Percentiles rank a stretch among this genome's conserved stretches.
Conservation (phyloP, 2,329 filamentous ascomycete species). For the Rosellinia necatrix region DNA sequence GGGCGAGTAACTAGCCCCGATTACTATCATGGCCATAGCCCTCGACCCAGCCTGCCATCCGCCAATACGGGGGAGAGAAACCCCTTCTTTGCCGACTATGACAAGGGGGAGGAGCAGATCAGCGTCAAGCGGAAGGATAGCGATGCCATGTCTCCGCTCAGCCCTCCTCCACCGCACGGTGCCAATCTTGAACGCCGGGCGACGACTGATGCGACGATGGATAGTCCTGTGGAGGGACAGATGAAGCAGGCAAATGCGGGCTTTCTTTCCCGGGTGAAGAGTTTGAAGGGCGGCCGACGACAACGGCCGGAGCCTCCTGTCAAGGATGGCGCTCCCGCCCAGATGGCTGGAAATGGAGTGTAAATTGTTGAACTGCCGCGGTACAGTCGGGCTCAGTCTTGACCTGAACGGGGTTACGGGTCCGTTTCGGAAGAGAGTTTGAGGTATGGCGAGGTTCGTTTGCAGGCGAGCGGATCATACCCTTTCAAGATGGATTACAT, state of each 20-base stretch:
- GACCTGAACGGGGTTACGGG: not conserved
- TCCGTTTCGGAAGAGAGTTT: not conserved
- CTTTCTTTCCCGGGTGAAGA: conserved; percentile 80
- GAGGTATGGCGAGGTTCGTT: not conserved
- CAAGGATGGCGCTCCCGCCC: conserved; percentile 23
- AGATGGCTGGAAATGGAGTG: conserved; percentile 31
- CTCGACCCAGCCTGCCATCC: conserved; percentile 44
- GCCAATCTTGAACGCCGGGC: conserved; percentile 64
- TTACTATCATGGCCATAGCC: conserved; percentile 43
- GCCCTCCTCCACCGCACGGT: conserved; percentile 55
- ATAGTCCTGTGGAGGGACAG: conserved; percentile 46
- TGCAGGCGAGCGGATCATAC: not conserved
- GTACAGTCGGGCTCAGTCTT: not conserved
- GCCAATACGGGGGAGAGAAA: conserved; percentile 60
- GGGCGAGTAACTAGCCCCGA: conserved; percentile 65
- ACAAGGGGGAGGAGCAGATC: conserved; percentile 57
- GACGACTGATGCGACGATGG: conserved; percentile 60
- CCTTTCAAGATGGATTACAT: conserved; percentile 7
- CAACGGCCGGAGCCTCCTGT: conserved; percentile 45
- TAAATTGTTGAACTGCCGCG: conserved; percentile 13
- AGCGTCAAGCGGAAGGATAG: conserved; percentile 48
- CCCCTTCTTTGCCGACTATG: conserved; percentile 84
- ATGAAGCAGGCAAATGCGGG: conserved; percentile 57
- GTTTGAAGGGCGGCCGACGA: conserved; percentile 73
- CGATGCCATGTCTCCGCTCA: conserved; percentile 46